Percentiles rank a stretch among this genome's conserved stretches.
phyloP scores from a whole-genome alignment of 139 green algal species.

The Closterium sp. region DNA sequence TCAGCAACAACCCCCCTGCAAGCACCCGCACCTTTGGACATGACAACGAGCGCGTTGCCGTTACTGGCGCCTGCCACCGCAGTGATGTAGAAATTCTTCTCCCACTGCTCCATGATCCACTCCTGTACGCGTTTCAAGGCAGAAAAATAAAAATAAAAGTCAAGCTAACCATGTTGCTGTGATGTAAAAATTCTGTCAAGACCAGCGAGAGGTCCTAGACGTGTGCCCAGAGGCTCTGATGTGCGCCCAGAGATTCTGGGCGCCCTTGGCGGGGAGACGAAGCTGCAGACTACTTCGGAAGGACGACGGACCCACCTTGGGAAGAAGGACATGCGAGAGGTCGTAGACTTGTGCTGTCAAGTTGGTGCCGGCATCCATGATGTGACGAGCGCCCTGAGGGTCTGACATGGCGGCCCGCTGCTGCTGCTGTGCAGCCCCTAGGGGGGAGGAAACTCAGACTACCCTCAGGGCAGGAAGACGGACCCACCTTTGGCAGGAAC shows the following conservation, averaged over 20 bases:
- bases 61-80: slow-evolving; percentile 84
- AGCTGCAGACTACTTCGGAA: too few relatives aligned
- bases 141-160: too few relatives aligned
- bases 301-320: slow-evolving; percentile 66
- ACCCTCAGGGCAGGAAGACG: too few relatives aligned
- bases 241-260: slow-evolving; percentile 93
- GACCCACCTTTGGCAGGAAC: slow-evolving; percentile 90
- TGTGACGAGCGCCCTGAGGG: slow-evolving; percentile 95
- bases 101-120: slow-evolving; percentile 99
- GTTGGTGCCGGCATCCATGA: slow-evolving; percentile 84
- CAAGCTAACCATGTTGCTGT: too few relatives aligned
- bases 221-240: slow-evolving; percentile 94
- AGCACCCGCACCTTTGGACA: slow-evolving; percentile 56
- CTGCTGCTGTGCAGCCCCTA: too few relatives aligned
- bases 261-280: too few relatives aligned
- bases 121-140: slow-evolving; percentile 70
- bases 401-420: slow-evolving; percentile 57
- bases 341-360: slow-evolving; percentile 58
- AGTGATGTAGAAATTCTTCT: slow-evolving; percentile 99
- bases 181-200: slow-evolving; percentile 75
- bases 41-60: slow-evolving; percentile 69
- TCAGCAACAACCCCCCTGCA: too few relatives aligned
- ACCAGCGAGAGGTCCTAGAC: slow-evolving; percentile 59
- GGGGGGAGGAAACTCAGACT: neutral
- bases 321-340: slow-evolving; percentile 82